Evolutionary conservation across 75 land plant species (phyloP), one percentile per base, ranked within the genome.

Genomic region (Ceratopteris richardii): DNA sequence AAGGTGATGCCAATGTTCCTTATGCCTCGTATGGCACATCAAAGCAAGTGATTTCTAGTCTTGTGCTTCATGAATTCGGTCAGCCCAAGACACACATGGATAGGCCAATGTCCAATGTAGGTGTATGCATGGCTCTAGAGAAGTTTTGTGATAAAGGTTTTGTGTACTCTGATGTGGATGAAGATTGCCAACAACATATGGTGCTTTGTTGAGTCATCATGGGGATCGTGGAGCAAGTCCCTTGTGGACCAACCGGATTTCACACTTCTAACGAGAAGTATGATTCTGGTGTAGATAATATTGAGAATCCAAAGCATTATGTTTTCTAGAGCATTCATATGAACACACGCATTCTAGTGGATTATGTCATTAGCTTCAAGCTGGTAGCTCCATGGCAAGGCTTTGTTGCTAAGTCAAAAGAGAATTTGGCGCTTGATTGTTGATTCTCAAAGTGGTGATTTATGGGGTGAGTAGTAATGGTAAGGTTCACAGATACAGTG

Each of bases 11-110:
- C 30, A 92, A 92, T 83, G 69, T 88, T 43, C 52, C 60, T 1
- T 72, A 71, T 76, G 97, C 84, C 1, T 92, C 95, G 97, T 70
- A 89, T 56, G 74, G 82, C 54, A 53, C 62, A 37, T 68, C 84
- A 0, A 68, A 69, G 29, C 58, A 60, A 29, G 81, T 54, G 26
- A 36, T 78, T 0, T 46, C 70, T 14, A 64, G 66, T 0, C 64
- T 85, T 1, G 66, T 82, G 70, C 52, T 51, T 23, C 66, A 83
- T 71, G 97, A 95, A 7, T 60, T 82, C 62, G 72, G 92, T 2
- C 44, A 65, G 62, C 40, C 51, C 43, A 63, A 62, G 31, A 25
- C 31, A 17, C 51, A 70, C 7, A 66, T 60, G 7, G 37, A 37
- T 40, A 60, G 58, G 40, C 56, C 82, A 22, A 51, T 41, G 10